Evolutionary conservation across 164 flowering plant genomes (phyloP).

Genomic region (Piper longum): DNA sequence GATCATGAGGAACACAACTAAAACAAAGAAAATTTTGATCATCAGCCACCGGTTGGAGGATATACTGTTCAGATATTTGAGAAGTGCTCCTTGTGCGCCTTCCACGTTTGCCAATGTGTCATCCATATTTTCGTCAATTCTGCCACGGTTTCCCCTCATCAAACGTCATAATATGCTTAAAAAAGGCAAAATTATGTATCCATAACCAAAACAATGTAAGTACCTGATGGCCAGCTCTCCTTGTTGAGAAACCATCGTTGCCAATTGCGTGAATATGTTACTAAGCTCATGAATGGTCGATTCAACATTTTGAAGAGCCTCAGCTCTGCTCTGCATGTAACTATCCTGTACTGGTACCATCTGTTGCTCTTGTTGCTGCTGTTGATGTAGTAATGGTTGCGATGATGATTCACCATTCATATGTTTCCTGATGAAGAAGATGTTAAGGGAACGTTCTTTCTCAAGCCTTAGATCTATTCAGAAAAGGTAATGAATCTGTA

Average conservation of each 20-base stretch:
- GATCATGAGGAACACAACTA: constrained; percentile 72
- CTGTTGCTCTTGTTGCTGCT: constrained; percentile 82
- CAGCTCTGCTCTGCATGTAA: constrained; percentile 97
- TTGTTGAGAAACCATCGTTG: constrained; percentile 96
- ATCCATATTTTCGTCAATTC: constrained; percentile 96
- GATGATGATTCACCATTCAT: constrained; percentile 42
- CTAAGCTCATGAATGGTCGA: constrained; percentile 89
- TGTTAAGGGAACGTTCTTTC: neutral
- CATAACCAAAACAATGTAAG: neutral
- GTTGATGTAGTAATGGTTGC: constrained; percentile 39
- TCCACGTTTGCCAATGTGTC: constrained; percentile 82
- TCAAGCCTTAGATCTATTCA: too few species aligned
- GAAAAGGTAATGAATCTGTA: too few species aligned
- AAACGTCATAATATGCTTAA: neutral
- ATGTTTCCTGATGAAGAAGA: constrained; percentile 36
- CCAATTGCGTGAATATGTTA: constrained; percentile 82
- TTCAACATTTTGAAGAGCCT: constrained; percentile 96
- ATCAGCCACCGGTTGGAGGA: constrained; percentile 90
- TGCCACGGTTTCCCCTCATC: constrained; percentile 11
- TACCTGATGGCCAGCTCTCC: constrained; percentile 97
- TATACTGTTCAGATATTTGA: constrained; percentile 71
- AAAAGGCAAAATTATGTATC: too few species aligned
- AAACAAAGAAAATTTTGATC: constrained; percentile 89
- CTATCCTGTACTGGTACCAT: constrained; percentile 81
- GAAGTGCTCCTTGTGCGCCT: constrained; percentile 72